Percentiles rank a stretch among this genome's conserved stretches.
phyloP scores from a whole-genome alignment of 2,329 filamentous ascomycete genomes.

The Colletotrichum liaoningense region DNA sequence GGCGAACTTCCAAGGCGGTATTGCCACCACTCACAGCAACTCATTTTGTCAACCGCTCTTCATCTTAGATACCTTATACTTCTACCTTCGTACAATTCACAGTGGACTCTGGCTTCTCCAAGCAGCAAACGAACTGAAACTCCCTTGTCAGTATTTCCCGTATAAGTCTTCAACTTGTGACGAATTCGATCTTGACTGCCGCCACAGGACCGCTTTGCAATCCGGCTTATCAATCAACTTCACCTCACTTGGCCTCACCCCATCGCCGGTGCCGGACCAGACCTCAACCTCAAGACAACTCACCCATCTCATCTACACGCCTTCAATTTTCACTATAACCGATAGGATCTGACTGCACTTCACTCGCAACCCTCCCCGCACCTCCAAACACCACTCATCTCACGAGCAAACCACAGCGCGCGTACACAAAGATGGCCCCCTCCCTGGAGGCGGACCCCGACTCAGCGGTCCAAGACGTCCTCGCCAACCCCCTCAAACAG shows the following conservation, averaged over 20 bases:
- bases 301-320: background rate
- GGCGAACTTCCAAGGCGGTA: background rate
- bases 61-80: background rate
- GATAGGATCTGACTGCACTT: background rate
- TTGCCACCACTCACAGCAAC: slow-evolving; percentile 31
- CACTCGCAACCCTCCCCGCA: background rate
- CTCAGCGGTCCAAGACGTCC: slow-evolving; percentile 73
- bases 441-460: slow-evolving; percentile 84
- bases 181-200: background rate
- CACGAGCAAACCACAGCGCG: background rate
- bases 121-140: background rate
- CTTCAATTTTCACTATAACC: background rate
- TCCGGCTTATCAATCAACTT: slow-evolving; percentile 34
- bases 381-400: background rate
- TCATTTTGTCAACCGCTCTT: slow-evolving; percentile 2
- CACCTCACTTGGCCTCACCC: slow-evolving; percentile 6
- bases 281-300: background rate
- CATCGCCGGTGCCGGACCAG: slow-evolving; percentile 24
- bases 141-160: background rate
- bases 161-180: background rate
- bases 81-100: too few species aligned
- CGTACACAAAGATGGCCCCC: slow-evolving; percentile 73
- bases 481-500: slow-evolving; percentile 80
- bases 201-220: background rate
- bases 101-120: background rate